Evolutionary conservation across 139 green algal species (phyloP), one percentile per base, ranked within the genome.

Genomic region (Tetradesmus obliquus): DNA sequence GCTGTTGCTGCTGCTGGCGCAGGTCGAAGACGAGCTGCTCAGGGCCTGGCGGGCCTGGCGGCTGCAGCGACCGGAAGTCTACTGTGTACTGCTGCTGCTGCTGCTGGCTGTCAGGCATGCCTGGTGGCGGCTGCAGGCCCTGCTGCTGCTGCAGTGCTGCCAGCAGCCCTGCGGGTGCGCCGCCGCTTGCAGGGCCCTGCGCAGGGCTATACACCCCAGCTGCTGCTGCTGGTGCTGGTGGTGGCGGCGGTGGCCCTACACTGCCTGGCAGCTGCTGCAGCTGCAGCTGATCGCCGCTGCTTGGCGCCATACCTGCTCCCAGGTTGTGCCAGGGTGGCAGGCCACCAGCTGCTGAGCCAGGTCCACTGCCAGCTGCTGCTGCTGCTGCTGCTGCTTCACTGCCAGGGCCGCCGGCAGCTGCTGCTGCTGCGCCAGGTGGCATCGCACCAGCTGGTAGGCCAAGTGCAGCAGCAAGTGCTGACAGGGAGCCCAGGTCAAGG

Each of bases 1-100:
- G 85, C 62, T 90, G 85, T 24, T 82, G 58, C 66, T 81, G 85
- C 74, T 60, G 54, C 72, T 84, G 69, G 13, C 74, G 87, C 15
- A 86, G 54, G n/a, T 91, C 72, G 55, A 84, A 84, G 57, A 85
- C 54, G 6, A 91, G 55, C 66, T 71, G 51, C n/a, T 91, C 72
- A 24, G 86, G 54, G 54, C 53, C 69, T 24, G 58, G 55, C 2
- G 24, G 24, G 9, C 54, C 74, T 17, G 55, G 87, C 54, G 7
- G 74, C 51, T 84, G 69, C 62, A 89, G 22, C 22, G 85, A 60
- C 17, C 85, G 62, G 60, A 89, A 62, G 62, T 89, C 85, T 19
- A 89, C 85, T 19, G 85, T 89, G 45, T 66, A 82, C 85, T 89
- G 85, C 85, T 89, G 85, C 84, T 88, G 82, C 54, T 87, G 82